phyloP scores from a whole-genome alignment of 1,139 yeast genomes.

The Wickerhamomyces sp. region DNA sequence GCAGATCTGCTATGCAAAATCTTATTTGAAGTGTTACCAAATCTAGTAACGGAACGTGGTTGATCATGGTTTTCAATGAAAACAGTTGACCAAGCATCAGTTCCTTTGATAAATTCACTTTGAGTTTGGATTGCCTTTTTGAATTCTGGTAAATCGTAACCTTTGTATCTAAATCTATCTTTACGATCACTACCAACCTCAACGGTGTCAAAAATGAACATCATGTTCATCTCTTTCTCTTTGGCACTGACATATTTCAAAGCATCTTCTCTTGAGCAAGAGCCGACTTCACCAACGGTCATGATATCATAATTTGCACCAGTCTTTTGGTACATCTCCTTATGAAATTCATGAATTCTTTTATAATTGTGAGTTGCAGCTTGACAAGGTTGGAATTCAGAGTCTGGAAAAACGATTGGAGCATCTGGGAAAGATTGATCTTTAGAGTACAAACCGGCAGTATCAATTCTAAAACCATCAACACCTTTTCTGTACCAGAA shows the following conservation, averaged over 20 bases:
- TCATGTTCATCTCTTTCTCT: conserved; percentile 47
- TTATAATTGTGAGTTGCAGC: conserved; percentile 41
- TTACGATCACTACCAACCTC: conserved; percentile 37
- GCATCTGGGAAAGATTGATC: conserved; percentile 45
- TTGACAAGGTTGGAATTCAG: conserved; percentile 37
- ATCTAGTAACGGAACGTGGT: conserved; percentile 48
- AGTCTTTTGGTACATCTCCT: conserved; percentile 44
- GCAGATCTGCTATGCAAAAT: conserved; percentile 31
- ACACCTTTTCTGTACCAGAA: conserved; percentile 56
- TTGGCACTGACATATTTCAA: conserved; percentile 46
- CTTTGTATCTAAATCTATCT: conserved; percentile 33
- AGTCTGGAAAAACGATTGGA: conserved; percentile 39
- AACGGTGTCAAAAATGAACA: conserved; percentile 46
- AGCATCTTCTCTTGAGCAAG: conserved; percentile 38
- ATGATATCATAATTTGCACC: conserved; percentile 46
- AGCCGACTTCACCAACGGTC: conserved; percentile 57
- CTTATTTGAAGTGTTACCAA: conserved; percentile 40
- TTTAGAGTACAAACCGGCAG: conserved; percentile 51
- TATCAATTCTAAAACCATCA: conserved; percentile 57
- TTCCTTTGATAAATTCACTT: conserved; percentile 38
- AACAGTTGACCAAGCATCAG: conserved; percentile 59
- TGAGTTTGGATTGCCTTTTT: conserved; percentile 36
- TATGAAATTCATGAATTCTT: conserved; percentile 52
- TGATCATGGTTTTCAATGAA: conserved; percentile 59
- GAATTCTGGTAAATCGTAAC: conserved; percentile 38